A percentile compares a stretch with the other conserved stretches of the same genome.
phyloP scores from a whole-genome alignment of 2,329 filamentous ascomycete genomes.

The Penicillium sp. region DNA sequence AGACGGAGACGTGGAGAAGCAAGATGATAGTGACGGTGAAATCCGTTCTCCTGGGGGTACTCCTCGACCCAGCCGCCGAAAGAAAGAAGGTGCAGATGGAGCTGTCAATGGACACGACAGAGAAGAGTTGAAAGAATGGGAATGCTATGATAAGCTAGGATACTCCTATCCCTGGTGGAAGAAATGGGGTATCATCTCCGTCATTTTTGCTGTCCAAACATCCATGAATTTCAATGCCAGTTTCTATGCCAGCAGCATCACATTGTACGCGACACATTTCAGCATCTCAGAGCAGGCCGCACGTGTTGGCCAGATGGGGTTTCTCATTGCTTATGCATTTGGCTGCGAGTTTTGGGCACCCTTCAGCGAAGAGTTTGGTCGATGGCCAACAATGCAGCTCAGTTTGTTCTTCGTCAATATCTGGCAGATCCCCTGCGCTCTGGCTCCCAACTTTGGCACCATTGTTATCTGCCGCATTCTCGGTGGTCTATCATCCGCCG shows the following conservation, averaged over 20 bases:
- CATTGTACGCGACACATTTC: conserved; percentile 65
- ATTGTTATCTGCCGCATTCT: conserved; percentile 68
- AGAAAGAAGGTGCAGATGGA: conserved; percentile 15
- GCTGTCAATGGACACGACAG: conserved; percentile 20
- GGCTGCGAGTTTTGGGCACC: conserved; percentile 86
- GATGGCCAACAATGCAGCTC: conserved; percentile 71
- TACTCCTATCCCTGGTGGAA: conserved; percentile 61
- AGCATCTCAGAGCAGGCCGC: conserved; percentile 65
- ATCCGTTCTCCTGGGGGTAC: conserved; percentile 17
- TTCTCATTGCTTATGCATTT: conserved; percentile 75
- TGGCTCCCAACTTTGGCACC: conserved; percentile 69
- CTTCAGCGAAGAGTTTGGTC: conserved; percentile 78
- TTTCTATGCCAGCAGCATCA: conserved; percentile 67
- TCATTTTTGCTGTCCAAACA: conserved; percentile 69
- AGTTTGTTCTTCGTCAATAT: conserved; percentile 74
- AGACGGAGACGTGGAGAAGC: conserved; percentile 23
- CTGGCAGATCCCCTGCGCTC: conserved; percentile 69
- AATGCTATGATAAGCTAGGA: conserved; percentile 65
- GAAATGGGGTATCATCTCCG: conserved; percentile 67
- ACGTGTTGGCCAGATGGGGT: conserved; percentile 71
- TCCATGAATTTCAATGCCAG: conserved; percentile 79
- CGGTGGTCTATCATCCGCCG: conserved; percentile 62
- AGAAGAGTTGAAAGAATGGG: conserved; percentile 50
- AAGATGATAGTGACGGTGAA: conserved; percentile 13
- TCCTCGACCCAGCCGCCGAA: conserved; percentile 7